phyloP scores from a whole-genome alignment of 2,329 filamentous ascomycete genomes.

The Blastomyces gilchristii region DNA sequence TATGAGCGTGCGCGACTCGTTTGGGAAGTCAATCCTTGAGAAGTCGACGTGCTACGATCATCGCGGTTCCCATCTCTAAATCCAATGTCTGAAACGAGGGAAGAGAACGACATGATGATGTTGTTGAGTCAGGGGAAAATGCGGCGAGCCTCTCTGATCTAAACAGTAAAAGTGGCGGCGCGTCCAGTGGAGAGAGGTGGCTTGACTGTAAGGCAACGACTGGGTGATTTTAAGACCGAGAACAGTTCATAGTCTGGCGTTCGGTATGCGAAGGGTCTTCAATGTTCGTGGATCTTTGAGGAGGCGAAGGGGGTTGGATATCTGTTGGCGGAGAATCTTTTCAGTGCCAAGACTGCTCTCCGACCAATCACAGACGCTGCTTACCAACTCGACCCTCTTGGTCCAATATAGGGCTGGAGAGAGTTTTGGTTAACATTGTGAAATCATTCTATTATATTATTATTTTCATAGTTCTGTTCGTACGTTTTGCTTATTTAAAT shows the following conservation, averaged over 20 bases:
- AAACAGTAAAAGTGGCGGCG: background rate
- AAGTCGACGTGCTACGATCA: slow-evolving; percentile 36
- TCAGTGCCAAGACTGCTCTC: background rate
- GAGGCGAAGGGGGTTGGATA: no score
- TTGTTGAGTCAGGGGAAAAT: background rate
- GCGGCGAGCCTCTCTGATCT: background rate
- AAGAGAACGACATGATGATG: slow-evolving; percentile 40
- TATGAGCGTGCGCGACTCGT: slow-evolving; percentile 34
- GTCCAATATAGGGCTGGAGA: background rate
- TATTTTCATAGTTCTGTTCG: no score
- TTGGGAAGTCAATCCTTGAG: slow-evolving; percentile 28
- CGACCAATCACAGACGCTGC: slow-evolving; percentile 1
- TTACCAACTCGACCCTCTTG: background rate
- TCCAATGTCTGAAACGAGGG: slow-evolving; percentile 41
- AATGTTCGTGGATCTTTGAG: no score
- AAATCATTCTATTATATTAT: no score
- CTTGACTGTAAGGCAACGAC: background rate
- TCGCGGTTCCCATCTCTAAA: slow-evolving; percentile 35
- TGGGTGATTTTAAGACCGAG: background rate
- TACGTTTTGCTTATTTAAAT: no score
- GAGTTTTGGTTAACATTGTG: no score
- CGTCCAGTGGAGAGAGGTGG: background rate
- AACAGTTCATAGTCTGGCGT: background rate
- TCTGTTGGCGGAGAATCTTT: background rate
- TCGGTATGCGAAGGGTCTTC: background rate